Base-by-base conservation (phyloP, 1,139 yeast genomes). In the Kurtzmaniella quercitrusa region DNA sequence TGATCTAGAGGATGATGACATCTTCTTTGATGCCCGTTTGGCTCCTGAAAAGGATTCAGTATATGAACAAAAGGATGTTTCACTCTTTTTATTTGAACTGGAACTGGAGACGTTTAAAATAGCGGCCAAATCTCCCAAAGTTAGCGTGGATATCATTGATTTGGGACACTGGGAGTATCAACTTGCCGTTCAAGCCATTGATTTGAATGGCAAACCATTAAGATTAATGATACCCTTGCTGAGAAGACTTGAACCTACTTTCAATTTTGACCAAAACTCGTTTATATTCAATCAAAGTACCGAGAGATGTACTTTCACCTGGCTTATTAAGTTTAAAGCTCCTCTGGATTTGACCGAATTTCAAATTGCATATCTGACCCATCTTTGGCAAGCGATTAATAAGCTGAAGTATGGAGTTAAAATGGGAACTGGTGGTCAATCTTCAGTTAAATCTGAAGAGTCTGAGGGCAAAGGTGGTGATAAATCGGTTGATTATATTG, bases 351-450 rank as follows among this genome's bases (percentile, higher is more conserved):
- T 83, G 46, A 65, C 68, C 25, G 52, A 55, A 16, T 85, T 87
- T 57, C 88, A 85, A 57, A 58, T 58, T 3, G 59, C 56, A 2
- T 75, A 82, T 52, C 70, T 79, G 58, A 68, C 68, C 36, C 70
- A 82, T 1, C 62, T 79, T 44, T 87, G 87, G 83, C 90, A 88
- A 61, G 52, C 73, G 5, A 62, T 71, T 37, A 82, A 85, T 56
- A 66, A 70, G 50, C 55, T 59, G 37, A 66, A 66, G 42, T 86
- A 85, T 85, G 60, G 38, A 10, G 38, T 18, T 3, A 37, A 16
- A 29, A 16, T 27, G 31, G 31, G 31, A 11, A 4, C 31, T 21
- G 8, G 8, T 21, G 8, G 8, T 4, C 23, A 21, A 21, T 21
- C 23, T 21, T 4, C 23, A 21, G 23, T 21, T 21, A 21, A 21